Base-by-base conservation (phyloP, 108 stramenopile genomes). In the Fistulifera pelliculosa region DNA sequence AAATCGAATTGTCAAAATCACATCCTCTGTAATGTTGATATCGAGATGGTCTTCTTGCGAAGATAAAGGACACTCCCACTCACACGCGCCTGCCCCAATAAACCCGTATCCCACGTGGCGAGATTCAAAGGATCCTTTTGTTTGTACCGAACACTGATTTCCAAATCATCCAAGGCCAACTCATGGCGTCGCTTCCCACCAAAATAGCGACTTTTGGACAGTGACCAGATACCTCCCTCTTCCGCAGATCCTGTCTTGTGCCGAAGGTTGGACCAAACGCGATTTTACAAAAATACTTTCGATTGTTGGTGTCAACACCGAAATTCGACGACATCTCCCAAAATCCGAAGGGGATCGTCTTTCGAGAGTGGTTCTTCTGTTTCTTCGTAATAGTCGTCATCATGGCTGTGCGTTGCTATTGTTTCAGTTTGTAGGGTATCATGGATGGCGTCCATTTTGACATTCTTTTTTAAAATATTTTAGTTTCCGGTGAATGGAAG, bases 281-380 rank as follows among this genome's bases (percentile, higher is more conserved):
- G 6, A 45, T 45, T 21, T 17, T 4, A 11, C 21, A 17, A 45
- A 45, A 45, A 45, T 45, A 21, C 11, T 45, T 4, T 4, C 6
- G 44, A 45, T 45, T 21, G 44, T 45, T 17, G 21, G 21, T 4
- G 16, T 17, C 19, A 17, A 45, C 16, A 6, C 44, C 19, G 21
- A 6, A 45, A 19, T 45, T n/a, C 44, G 16, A 45, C 44, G 11
- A 45, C 44, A 8, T 45, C 44, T 45, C 44, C 44, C 6, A 45
- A 17, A 21, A 45, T 4, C 3, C 44, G 21, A 45, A 45, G 4
- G 16, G 44, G 4, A 8, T 45, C 44, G 11, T 45, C 44, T 11
- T 19, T 15, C 4, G 27, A 6, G 2, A 31, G 47, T 40, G 38
- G 18, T 24, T 22, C 41, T 38, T 6, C 8, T 35, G 3, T 8